Percentiles rank a stretch among this genome's conserved stretches.
These are phyloP conservation scores for Ustilago xerochloae DNA, from an alignment of 1,284 basidiomycete genomes.

Conservation along the genomic window DNA sequence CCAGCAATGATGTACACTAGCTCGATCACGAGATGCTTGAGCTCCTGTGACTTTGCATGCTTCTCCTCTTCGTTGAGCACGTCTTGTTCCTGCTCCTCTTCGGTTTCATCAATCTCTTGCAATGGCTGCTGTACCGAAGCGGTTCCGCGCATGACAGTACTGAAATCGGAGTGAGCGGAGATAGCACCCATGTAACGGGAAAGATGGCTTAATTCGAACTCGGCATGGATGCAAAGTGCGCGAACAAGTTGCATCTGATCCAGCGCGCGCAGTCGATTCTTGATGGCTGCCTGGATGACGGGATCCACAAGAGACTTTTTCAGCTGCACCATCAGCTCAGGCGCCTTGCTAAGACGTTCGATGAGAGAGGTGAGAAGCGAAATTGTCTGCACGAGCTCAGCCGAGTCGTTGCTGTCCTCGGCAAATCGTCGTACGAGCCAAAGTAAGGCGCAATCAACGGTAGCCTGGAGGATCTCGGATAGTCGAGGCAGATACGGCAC, in stretches of 20 bases:
- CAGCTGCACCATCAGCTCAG: slow-evolving; percentile 58
- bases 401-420: slow-evolving; percentile 63
- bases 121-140: slow-evolving; percentile 60
- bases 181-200: slow-evolving; percentile 49
- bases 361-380: slow-evolving; percentile 27
- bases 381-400: slow-evolving; percentile 32
- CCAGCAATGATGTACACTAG: slow-evolving; percentile 78
- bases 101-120: not conserved
- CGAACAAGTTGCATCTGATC: slow-evolving; percentile 73
- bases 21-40: slow-evolving; percentile 69
- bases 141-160: slow-evolving; percentile 23
- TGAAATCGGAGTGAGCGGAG: slow-evolving; percentile 48
- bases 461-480: slow-evolving; percentile 19
- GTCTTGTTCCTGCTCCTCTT: slow-evolving; percentile 64
- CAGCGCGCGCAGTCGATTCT: slow-evolving; percentile 73
- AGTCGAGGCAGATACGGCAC: slow-evolving; percentile 11
- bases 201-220: slow-evolving; percentile 21
- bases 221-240: slow-evolving; percentile 66
- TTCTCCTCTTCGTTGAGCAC: slow-evolving; percentile 1
- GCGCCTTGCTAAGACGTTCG: not conserved
- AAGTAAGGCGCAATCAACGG: slow-evolving; percentile 44
- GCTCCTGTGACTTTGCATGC: slow-evolving; percentile 1
- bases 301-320: slow-evolving; percentile 80
- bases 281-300: slow-evolving; percentile 76
- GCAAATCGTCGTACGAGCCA: slow-evolving; percentile 69